Percentiles rank a stretch among this genome's conserved stretches.
These are phyloP conservation scores for Taphrina flavorubra DNA, from an alignment of 1,139 yeast species.

Conservation along the genomic window DNA sequence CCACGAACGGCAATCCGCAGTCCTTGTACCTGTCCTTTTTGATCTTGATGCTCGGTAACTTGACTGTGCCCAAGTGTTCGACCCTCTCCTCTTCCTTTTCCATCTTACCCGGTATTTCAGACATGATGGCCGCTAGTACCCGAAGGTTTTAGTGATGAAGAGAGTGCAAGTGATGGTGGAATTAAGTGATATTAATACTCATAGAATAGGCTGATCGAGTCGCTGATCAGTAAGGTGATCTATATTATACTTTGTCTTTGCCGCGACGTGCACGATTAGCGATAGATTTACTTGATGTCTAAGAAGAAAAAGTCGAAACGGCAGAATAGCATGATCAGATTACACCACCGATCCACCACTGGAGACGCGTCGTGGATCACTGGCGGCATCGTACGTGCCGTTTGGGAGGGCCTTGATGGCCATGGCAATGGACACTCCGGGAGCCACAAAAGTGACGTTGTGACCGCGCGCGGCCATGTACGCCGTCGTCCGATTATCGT, in stretches of 20 bases:
- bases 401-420: slow-evolving; percentile 14
- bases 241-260: no score
- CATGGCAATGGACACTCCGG: slow-evolving; percentile 34
- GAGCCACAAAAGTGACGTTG: slow-evolving; percentile 31
- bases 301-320: no score
- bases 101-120: no score
- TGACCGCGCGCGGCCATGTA: slow-evolving; percentile 28
- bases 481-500: slow-evolving; percentile 44
- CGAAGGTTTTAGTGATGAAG: no score
- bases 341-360: slow-evolving; percentile 35
- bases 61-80: slow-evolving; percentile 8
- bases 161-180: no score
- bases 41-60: slow-evolving; percentile 6
- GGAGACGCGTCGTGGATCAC: slow-evolving; percentile 33
- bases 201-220: no score
- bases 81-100: neutral
- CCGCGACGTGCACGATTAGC: no score
- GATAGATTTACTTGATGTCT: no score
- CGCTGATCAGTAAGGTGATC: no score
- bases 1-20: neutral
- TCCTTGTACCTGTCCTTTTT: slow-evolving; percentile 8
- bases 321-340: no score
- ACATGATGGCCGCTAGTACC: no score
- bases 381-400: slow-evolving; percentile 34
- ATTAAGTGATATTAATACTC: no score